Conservation (phyloP, 2,329 filamentous ascomycete genomes). For the Pseudocercospora cruenta region DNA sequence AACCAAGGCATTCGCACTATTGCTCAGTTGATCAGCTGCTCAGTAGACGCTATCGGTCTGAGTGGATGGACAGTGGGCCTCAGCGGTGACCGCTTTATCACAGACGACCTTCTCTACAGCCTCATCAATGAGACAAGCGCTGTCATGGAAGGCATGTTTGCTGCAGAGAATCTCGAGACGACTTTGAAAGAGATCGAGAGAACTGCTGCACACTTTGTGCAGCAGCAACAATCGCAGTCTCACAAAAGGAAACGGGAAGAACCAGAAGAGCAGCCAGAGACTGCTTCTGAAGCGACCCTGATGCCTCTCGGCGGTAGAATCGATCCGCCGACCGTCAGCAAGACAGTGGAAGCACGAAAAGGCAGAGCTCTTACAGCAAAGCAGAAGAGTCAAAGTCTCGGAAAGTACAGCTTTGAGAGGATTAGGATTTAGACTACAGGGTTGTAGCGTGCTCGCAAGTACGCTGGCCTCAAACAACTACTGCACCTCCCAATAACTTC, state of each 20-base stretch:
- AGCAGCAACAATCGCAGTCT: neutral
- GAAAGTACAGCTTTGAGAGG: slow-evolving; percentile 23
- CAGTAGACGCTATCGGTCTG: slow-evolving; percentile 74
- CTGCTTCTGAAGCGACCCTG: slow-evolving; percentile 1
- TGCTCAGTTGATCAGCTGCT: slow-evolving; percentile 70
- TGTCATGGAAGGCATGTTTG: slow-evolving; percentile 18
- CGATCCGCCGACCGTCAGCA: slow-evolving; percentile 7
- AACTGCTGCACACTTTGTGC: slow-evolving; percentile 12
- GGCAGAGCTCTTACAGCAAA: slow-evolving; percentile 13
- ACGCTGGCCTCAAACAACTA: neutral
- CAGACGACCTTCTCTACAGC: slow-evolving; percentile 18
- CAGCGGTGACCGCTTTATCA: slow-evolving; percentile 37
- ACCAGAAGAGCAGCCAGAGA: slow-evolving; percentile 13
- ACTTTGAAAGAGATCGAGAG: slow-evolving; percentile 16
- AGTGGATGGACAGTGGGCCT: slow-evolving; percentile 73
- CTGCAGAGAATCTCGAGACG: slow-evolving; percentile 17
- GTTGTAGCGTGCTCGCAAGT: neutral
- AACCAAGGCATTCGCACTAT: slow-evolving; percentile 73
- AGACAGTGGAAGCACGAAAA: neutral
- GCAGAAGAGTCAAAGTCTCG: slow-evolving; percentile 22
- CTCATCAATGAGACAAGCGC: slow-evolving; percentile 21
- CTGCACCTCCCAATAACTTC: neutral
- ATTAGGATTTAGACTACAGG: slow-evolving; percentile 21
- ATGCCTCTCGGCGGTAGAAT: slow-evolving; percentile 22
- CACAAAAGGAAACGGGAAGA: slow-evolving; percentile 18